Conservation (phyloP, 2,329 filamentous ascomycete species). For the Leptographium wingfieldii region DNA sequence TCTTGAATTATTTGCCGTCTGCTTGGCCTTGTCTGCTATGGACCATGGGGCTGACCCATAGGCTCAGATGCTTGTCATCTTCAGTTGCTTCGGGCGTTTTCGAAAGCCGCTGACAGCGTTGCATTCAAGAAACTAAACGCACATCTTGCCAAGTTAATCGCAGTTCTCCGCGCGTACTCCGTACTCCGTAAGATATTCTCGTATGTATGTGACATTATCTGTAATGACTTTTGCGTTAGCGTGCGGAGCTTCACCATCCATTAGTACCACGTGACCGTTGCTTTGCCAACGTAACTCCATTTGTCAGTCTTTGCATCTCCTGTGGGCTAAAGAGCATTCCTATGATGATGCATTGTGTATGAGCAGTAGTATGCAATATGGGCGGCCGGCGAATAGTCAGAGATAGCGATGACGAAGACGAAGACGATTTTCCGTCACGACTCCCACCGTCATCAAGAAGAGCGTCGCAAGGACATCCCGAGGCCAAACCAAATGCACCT, state of each 20-base stretch:
- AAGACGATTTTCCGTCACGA: neutral
- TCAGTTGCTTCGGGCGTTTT: no score
- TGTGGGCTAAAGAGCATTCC: neutral
- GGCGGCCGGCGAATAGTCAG: constrained; percentile 4
- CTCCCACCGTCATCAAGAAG: neutral
- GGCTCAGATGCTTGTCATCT: no score
- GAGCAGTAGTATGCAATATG: neutral
- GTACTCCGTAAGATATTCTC: no score
- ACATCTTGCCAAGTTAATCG: no score
- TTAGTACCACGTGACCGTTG: neutral
- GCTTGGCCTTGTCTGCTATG: neutral
- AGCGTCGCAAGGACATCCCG: neutral
- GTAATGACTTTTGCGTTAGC: no score
- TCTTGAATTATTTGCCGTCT: neutral
- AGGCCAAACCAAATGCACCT: neutral
- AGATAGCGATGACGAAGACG: constrained; percentile 10
- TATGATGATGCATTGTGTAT: neutral
- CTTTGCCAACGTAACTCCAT: neutral
- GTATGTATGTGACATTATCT: no score
- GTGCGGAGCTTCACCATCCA: no score
- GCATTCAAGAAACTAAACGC: no score
- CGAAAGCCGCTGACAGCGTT: no score
- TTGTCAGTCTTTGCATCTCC: neutral
- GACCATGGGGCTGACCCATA: no score
- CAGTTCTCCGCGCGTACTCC: no score